Conservation (phyloP, 2,329 filamentous ascomycete genomes). For the Colletotrichum costaricense region DNA sequence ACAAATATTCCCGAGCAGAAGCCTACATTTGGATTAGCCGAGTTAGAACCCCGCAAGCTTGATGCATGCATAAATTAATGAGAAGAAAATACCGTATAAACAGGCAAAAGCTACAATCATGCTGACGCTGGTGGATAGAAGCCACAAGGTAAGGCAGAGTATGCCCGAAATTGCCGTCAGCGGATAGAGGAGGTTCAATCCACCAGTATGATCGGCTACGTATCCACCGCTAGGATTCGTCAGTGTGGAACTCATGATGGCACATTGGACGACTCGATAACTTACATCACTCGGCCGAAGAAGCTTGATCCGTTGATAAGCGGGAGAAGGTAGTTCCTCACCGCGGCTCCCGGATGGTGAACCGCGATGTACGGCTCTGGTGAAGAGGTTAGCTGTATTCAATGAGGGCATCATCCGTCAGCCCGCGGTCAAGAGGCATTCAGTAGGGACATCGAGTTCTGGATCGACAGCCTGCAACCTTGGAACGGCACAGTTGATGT, state of each 20-base stretch:
- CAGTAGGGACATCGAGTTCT: no score
- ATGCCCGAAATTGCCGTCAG: conserved; percentile 13
- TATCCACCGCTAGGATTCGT: conserved; percentile 2
- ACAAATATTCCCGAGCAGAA: conserved; percentile 26
- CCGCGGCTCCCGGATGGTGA: conserved; percentile 47
- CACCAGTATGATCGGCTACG: conserved; percentile 22
- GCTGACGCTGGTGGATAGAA: conserved; percentile 7
- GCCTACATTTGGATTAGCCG: background rate
- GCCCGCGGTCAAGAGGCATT: background rate
- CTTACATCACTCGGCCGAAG: conserved; percentile 52
- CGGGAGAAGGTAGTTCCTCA: conserved; percentile 51
- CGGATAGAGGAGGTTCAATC: conserved; percentile 23
- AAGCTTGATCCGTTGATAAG: conserved; percentile 58
- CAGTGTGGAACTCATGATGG: background rate
- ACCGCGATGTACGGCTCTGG: conserved; percentile 52
- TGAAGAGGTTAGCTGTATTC: conserved; percentile 33
- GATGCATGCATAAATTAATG: background rate
- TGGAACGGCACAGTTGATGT: background rate
- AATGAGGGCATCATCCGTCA: no score
- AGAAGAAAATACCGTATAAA: background rate
- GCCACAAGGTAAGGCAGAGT: conserved; percentile 18
- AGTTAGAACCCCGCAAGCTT: background rate
- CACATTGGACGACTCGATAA: background rate
- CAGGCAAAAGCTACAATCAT: conserved; percentile 19
- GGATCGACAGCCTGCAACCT: no score